phyloP scores from a whole-genome alignment of 495 filamentous ascomycete species.

The Trichoderma asperelloides region DNA sequence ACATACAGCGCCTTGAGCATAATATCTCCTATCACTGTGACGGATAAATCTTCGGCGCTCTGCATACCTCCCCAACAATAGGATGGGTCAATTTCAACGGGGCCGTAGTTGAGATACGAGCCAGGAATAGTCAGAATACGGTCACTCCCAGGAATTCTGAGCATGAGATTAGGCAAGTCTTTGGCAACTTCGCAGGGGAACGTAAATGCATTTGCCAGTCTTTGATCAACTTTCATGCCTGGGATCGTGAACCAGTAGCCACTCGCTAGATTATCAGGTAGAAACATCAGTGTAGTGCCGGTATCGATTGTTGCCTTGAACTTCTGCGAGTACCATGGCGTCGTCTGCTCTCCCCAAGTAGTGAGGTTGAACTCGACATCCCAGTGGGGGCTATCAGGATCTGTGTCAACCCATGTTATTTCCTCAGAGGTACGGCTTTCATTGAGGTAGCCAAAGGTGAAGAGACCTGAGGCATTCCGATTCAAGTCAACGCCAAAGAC shows the following conservation, averaged over 20 bases:
- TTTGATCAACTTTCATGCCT: slow-evolving; percentile 30
- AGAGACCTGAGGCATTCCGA: slow-evolving; percentile 55
- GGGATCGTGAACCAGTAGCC: slow-evolving; percentile 51
- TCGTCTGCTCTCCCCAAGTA: slow-evolving; percentile 47
- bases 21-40: slow-evolving; percentile 62
- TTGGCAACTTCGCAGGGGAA: neutral
- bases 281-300: slow-evolving; percentile 58
- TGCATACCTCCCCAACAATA: slow-evolving; percentile 54
- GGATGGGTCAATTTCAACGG: slow-evolving; percentile 14
- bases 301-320: slow-evolving; percentile 44
- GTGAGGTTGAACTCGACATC: slow-evolving; percentile 42
- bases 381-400: slow-evolving; percentile 60
- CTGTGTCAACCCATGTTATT: slow-evolving; percentile 51
- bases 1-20: slow-evolving; percentile 66
- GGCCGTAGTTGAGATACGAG: slow-evolving; percentile 42
- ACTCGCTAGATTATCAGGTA: slow-evolving; percentile 41
- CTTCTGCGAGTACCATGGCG: slow-evolving; percentile 23
- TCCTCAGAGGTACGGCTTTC: slow-evolving; percentile 39
- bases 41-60: slow-evolving; percentile 45
- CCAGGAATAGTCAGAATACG: slow-evolving; percentile 35
- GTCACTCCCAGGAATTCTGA: neutral
- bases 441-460: slow-evolving; percentile 72
- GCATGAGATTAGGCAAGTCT: neutral
- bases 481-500: slow-evolving; percentile 65
- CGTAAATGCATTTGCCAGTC: neutral